Evolutionary conservation across 2,329 filamentous ascomycete genomes (phyloP).

Genomic region (Hypomyces perniciosus): DNA sequence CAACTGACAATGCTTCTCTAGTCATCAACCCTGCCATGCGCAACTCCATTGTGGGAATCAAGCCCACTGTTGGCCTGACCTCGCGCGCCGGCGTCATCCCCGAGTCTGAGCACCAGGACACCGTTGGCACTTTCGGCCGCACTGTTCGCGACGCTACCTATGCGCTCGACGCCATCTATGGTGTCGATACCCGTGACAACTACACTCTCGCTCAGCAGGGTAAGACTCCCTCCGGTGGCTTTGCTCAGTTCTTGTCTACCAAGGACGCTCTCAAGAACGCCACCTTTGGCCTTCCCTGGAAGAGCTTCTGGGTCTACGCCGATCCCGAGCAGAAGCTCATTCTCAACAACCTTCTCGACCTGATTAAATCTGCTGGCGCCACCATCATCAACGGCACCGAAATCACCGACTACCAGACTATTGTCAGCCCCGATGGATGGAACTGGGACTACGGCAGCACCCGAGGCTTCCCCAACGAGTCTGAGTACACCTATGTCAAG

Average conservation of each 20-base stretch:
- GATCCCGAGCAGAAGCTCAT: constrained; percentile 48
- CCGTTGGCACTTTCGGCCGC: constrained; percentile 60
- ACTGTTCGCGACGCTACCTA: constrained; percentile 64
- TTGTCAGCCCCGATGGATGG: constrained; percentile 64
- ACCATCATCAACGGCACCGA: constrained; percentile 66
- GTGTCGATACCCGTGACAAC: constrained; percentile 57
- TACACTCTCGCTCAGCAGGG: constrained; percentile 55
- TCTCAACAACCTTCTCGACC: constrained; percentile 41
- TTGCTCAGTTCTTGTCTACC: constrained; percentile 49
- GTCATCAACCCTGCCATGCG: constrained; percentile 67
- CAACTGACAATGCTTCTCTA: constrained; percentile 10
- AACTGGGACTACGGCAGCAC: constrained; percentile 63
- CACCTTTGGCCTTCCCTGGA: constrained; percentile 65
- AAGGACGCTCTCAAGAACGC: constrained; percentile 52
- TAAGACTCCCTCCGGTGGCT: constrained; percentile 50
- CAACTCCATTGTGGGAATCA: constrained; percentile 66
- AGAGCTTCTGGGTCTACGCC: constrained; percentile 61
- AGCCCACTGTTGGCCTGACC: constrained; percentile 68
- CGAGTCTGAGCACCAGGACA: constrained; percentile 62
- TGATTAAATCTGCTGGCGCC: constrained; percentile 56
- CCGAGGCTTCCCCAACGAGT: constrained; percentile 62
- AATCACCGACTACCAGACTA: constrained; percentile 54
- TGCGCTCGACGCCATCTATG: constrained; percentile 62
- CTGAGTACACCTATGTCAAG: constrained; percentile 67
- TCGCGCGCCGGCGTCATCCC: constrained; percentile 60